These are phyloP conservation scores for Fusarium acutatum DNA, from an alignment of 2,329 filamentous ascomycete species.

Conservation along the genomic window DNA sequence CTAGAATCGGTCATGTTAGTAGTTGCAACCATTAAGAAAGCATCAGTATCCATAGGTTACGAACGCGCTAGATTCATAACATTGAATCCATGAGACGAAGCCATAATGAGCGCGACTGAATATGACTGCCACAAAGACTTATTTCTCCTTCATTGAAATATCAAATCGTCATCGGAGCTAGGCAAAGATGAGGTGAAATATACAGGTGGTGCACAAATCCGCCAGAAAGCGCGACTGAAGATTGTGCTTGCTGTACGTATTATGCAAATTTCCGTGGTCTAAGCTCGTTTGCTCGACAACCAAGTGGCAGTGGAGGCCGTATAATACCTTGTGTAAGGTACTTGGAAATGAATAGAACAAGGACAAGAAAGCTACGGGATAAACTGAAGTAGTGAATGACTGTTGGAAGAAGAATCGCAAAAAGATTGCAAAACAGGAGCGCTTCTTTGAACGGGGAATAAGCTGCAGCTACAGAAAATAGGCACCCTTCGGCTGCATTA, in stretches of 20 bases:
- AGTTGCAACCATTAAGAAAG: background rate
- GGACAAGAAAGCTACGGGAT: background rate
- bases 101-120: conserved; percentile 39
- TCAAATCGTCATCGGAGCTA: background rate
- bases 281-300: conserved; percentile 5
- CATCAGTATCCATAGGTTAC: conserved; percentile 10
- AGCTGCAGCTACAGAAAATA: conserved; percentile 2
- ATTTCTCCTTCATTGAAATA: background rate
- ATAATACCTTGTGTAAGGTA: background rate
- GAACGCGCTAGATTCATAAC: conserved; percentile 49
- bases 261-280: background rate
- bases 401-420: background rate
- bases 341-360: background rate
- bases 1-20: conserved; percentile 38
- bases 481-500: background rate
- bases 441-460: background rate
- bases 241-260: background rate
- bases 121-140: background rate
- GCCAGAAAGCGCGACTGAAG: conserved; percentile 8
- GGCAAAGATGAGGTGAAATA: background rate
- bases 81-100: conserved; percentile 45
- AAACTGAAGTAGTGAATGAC: background rate
- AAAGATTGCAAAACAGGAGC: background rate
- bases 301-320: background rate
- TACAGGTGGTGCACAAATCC: background rate